These are phyloP conservation scores for Stachybotrys echinatus DNA, from an alignment of 2,329 filamentous ascomycete species.

Conservation along the genomic window DNA sequence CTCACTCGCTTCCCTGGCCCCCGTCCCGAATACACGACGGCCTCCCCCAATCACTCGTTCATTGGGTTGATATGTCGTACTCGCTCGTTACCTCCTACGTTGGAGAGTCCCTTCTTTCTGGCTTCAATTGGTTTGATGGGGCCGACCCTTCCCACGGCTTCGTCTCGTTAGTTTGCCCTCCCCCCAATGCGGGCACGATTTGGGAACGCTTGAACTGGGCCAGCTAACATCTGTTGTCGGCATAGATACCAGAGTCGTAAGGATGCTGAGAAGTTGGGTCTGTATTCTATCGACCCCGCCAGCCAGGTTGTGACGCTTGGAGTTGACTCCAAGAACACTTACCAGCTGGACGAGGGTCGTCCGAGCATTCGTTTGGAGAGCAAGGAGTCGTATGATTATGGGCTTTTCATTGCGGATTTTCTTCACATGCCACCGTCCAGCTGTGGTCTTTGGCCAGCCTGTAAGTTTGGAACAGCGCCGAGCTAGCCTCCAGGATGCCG, in stretches of 20 bases:
- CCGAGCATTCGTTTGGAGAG: slow-evolving; percentile 63
- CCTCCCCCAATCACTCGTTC: slow-evolving; percentile 4
- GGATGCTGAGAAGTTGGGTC: slow-evolving; percentile 30
- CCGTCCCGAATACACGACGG: neutral
- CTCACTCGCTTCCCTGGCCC: neutral
- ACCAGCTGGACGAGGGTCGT: slow-evolving; percentile 33
- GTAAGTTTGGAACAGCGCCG: slow-evolving; percentile 27
- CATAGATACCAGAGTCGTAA: slow-evolving; percentile 36
- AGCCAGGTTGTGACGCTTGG: slow-evolving; percentile 39
- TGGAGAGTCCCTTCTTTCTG: slow-evolving; percentile 36
- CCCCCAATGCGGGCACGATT: too few relatives aligned
- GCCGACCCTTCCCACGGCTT: slow-evolving; percentile 62
- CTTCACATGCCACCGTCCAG: slow-evolving; percentile 66
- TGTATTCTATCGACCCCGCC: slow-evolving; percentile 35
- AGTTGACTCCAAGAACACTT: slow-evolving; percentile 36
- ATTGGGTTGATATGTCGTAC: slow-evolving; percentile 28
- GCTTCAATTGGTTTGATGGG: slow-evolving; percentile 45
- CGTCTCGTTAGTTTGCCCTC: slow-evolving; percentile 53
- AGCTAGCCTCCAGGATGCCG: neutral
- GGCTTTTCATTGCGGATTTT: slow-evolving; percentile 67
- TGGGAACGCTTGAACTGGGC: too few relatives aligned
- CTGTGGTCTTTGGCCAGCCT: slow-evolving; percentile 72
- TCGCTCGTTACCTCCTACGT: slow-evolving; percentile 36
- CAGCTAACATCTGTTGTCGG: neutral
- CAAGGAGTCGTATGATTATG: slow-evolving; percentile 57